Percentiles rank a stretch among this genome's conserved stretches.
Conservation (phyloP, 768 basidiomycete genomes). For the Lentinula sp. region DNA sequence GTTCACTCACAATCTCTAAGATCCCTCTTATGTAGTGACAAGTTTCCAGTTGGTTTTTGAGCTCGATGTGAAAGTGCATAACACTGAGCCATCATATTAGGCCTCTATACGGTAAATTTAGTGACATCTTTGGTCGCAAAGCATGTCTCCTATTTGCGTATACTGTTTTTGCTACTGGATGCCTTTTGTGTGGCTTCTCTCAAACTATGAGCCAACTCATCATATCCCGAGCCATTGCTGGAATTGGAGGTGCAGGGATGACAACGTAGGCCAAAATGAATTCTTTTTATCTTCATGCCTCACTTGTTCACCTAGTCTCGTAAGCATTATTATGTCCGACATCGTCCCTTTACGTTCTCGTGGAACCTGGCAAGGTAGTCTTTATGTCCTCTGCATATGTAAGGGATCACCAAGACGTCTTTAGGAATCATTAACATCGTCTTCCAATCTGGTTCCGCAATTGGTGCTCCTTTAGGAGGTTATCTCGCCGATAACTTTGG, state of each 20-base stretch:
- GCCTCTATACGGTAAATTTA: slow-evolving; percentile 13
- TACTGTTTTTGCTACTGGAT: slow-evolving; percentile 46
- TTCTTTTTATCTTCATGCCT: neutral
- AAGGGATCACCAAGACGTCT: neutral
- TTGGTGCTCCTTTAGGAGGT: slow-evolving; percentile 33
- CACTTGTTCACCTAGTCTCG: neutral
- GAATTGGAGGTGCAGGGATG: slow-evolving; percentile 60
- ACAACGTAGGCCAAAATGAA: slow-evolving; percentile 39
- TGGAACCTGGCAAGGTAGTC: slow-evolving; percentile 31
- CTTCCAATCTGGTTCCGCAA: slow-evolving; percentile 8
- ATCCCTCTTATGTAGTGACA: neutral
- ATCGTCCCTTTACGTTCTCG: slow-evolving; percentile 27
- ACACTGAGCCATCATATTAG: neutral
- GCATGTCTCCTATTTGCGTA: slow-evolving; percentile 51
- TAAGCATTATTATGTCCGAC: slow-evolving; percentile 10
- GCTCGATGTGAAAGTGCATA: neutral
- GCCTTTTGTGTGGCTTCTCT: slow-evolving; percentile 46
- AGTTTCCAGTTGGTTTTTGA: neutral
- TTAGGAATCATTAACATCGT: slow-evolving; percentile 1
- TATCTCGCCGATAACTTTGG: slow-evolving; percentile 30
- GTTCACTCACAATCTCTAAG: neutral
- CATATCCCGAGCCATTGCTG: slow-evolving; percentile 45
- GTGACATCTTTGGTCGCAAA: slow-evolving; percentile 36
- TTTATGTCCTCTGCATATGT: neutral
- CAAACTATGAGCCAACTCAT: slow-evolving; percentile 50